Percentiles rank a stretch among this genome's conserved stretches.
These are phyloP conservation scores for Nakaseomyces delphensis DNA, from an alignment of 1,139 yeast species.

Conservation along the genomic window DNA sequence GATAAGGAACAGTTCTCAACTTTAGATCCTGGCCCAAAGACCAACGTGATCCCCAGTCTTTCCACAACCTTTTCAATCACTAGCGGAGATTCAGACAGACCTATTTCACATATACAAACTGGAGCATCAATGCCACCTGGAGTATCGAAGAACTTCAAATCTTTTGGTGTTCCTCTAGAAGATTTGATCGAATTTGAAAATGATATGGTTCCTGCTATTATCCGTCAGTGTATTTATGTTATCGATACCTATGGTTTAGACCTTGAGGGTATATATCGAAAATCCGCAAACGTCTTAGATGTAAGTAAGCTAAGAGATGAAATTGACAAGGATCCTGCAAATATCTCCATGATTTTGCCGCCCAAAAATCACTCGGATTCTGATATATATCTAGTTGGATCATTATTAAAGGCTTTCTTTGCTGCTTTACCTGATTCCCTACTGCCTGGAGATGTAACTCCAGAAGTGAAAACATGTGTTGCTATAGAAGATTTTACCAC, in stretches of 20 bases:
- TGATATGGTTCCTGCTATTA: constrained; percentile 86
- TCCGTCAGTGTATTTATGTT: constrained; percentile 77
- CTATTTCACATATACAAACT: constrained; percentile 29
- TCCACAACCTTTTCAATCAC: constrained; percentile 20
- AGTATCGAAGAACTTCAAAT: constrained; percentile 40
- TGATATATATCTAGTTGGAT: constrained; percentile 65
- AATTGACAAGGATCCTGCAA: constrained; percentile 71
- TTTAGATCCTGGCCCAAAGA: constrained; percentile 24
- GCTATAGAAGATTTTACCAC: constrained; percentile 52
- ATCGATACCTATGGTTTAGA: constrained; percentile 77
- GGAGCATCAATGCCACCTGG: constrained; percentile 34
- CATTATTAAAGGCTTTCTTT: constrained; percentile 61
- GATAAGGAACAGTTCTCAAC: constrained; percentile 14
- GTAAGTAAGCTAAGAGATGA: constrained; percentile 64
- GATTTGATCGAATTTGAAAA: constrained; percentile 72
- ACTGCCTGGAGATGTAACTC: constrained; percentile 48
- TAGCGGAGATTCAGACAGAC: constrained; percentile 26
- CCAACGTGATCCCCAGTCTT: constrained; percentile 19
- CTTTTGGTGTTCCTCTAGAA: constrained; percentile 77
- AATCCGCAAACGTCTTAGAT: constrained; percentile 69
- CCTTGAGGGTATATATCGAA: constrained; percentile 82
- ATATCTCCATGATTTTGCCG: constrained; percentile 49
- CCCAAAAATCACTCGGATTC: constrained; percentile 49
- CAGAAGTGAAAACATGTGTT: constrained; percentile 63
- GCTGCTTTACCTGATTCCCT: constrained; percentile 63